Evolutionary conservation across 2,329 filamentous ascomycete genomes (phyloP).

Genomic region (Sporothrix mexicana): DNA sequence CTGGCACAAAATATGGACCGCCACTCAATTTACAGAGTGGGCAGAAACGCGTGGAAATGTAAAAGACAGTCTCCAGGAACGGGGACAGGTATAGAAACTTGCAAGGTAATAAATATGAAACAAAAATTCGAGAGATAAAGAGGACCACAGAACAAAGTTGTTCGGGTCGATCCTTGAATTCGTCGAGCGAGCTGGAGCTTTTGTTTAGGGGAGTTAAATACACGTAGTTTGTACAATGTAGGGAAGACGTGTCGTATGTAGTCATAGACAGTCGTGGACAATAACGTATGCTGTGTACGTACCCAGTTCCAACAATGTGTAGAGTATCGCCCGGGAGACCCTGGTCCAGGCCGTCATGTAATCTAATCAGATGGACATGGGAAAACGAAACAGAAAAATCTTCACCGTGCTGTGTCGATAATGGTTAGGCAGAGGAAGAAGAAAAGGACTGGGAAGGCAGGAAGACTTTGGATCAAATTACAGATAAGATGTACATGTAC

Average conservation of each 20-base stretch:
- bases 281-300: no score
- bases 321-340: no score
- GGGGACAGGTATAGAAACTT: neutral
- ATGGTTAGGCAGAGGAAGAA: neutral
- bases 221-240: no score
- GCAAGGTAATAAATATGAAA: neutral
- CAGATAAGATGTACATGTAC: neutral
- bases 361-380: conserved; percentile 21
- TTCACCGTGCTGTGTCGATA: neutral
- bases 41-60: neutral
- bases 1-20: neutral
- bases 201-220: neutral
- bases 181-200: neutral
- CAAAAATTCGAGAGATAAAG: neutral
- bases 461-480: neutral
- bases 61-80: no score
- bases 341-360: neutral
- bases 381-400: conserved; percentile 7
- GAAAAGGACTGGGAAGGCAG: neutral
- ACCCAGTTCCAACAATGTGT: neutral
- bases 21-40: neutral
- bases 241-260: no score
- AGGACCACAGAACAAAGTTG: neutral
- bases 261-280: no score
- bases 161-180: neutral